phyloP scores from a whole-genome alignment of 345 rosid genomes.

The Populus nigra region DNA sequence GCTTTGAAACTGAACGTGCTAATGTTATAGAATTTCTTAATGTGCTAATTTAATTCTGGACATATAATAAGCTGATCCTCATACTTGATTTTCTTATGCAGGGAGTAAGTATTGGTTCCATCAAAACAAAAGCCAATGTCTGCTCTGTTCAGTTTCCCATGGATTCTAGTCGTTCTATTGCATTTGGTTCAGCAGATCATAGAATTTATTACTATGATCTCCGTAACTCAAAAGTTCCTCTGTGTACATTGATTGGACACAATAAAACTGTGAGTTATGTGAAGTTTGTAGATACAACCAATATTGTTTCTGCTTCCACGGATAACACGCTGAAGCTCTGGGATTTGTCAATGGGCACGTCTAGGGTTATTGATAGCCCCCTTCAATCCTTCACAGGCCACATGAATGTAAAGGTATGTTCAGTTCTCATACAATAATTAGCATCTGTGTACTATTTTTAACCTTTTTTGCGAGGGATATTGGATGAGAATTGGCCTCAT shows the following conservation, averaged over 20 bases:
- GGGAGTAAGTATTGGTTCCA: slow-evolving; percentile 82
- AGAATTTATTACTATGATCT: slow-evolving; percentile 88
- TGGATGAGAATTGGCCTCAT: neutral
- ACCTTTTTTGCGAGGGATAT: neutral
- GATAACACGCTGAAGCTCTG: slow-evolving; percentile 96
- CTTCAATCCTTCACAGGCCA: slow-evolving; percentile 86
- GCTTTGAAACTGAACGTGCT: slow-evolving; percentile 75
- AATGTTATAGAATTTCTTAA: slow-evolving; percentile 44
- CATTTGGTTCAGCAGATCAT: slow-evolving; percentile 97
- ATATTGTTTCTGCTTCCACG: slow-evolving; percentile 85
- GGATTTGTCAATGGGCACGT: slow-evolving; percentile 74
- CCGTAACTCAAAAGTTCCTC: slow-evolving; percentile 72
- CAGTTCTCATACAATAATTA: slow-evolving; percentile 6
- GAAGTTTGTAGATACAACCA: slow-evolving; percentile 71
- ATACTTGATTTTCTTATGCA: slow-evolving; percentile 52
- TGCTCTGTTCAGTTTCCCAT: slow-evolving; percentile 90
- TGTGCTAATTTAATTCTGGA: slow-evolving; percentile 21
- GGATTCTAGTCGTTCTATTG: slow-evolving; percentile 74
- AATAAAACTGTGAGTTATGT: slow-evolving; percentile 88
- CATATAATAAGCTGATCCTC: slow-evolving; percentile 46
- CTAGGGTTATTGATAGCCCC: slow-evolving; percentile 71
- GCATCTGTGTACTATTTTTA: neutral
- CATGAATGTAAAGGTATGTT: slow-evolving; percentile 71
- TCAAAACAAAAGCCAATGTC: slow-evolving; percentile 87
- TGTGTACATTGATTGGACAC: slow-evolving; percentile 81